Percentiles rank a stretch among this genome's conserved stretches.
Evolutionary conservation across 257 asterid species (phyloP).

Genomic region (Solanum lycopersicoides): DNA sequence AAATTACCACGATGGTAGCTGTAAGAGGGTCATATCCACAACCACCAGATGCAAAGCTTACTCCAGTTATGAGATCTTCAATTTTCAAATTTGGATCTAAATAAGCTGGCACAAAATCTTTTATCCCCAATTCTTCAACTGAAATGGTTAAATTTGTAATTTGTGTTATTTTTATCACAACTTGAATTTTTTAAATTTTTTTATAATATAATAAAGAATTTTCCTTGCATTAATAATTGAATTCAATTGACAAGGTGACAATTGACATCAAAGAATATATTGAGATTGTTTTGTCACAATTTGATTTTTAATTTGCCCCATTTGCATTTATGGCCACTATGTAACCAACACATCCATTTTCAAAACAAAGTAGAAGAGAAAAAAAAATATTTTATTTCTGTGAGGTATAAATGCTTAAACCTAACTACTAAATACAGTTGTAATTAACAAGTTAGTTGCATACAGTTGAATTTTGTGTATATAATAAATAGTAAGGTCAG

Average conservation of each 20-base stretch:
- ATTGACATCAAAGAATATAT: not conserved
- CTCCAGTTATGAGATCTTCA: conserved; percentile 56
- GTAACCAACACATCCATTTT: not conserved
- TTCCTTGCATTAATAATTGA: not conserved
- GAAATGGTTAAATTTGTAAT: conserved; percentile 2
- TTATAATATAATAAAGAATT: not conserved
- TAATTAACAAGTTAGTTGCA: not conserved
- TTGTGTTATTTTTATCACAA: not conserved
- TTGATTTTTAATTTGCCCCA: not conserved
- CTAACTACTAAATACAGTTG: not conserved
- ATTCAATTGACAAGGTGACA: not conserved
- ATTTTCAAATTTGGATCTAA: conserved; percentile 42
- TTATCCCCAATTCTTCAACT: conserved; percentile 57
- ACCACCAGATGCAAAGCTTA: conserved; percentile 93
- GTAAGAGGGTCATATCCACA: conserved; percentile 64
- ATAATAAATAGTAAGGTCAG: not conserved
- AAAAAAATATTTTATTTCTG: not conserved
- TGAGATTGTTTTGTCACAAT: not conserved
- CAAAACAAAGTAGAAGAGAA: not conserved
- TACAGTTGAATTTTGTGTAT: not conserved
- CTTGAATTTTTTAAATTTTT: not conserved
- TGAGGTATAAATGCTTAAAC: not conserved
- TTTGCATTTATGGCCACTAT: not conserved
- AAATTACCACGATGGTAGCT: conserved; percentile 21
- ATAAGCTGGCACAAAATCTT: conserved; percentile 53